phyloP scores from a whole-genome alignment of 345 rosid species.

The Rubroshorea leprosula region DNA sequence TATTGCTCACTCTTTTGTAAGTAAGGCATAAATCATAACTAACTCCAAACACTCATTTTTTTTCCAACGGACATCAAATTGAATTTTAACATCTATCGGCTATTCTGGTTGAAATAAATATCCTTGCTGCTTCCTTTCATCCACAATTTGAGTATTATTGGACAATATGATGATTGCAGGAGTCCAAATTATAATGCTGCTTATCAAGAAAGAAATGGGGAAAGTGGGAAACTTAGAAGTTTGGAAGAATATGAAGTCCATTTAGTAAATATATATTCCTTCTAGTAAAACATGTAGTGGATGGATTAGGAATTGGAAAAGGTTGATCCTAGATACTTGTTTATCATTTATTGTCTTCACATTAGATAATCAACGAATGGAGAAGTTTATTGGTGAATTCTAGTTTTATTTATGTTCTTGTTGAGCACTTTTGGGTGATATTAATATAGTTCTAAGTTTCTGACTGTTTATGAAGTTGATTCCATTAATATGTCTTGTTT shows the following conservation, averaged over 20 bases:
- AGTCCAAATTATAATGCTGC: not conserved
- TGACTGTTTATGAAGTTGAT: not conserved
- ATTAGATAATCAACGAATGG: not conserved
- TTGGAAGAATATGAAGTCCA: not conserved
- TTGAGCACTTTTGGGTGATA: not conserved
- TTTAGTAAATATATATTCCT: too few species aligned
- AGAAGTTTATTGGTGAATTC: not conserved
- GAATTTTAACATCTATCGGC: not conserved
- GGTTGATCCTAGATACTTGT: not conserved
- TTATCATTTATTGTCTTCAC: not conserved
- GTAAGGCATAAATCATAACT: too few species aligned
- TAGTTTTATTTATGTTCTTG: not conserved
- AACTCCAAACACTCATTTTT: too few species aligned
- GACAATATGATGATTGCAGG: not conserved
- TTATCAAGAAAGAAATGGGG: not conserved
- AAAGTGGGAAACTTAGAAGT: not conserved
- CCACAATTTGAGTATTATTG: not conserved
- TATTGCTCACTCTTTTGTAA: not conserved
- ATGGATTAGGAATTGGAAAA: not conserved
- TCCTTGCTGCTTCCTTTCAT: not conserved
- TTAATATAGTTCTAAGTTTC: not conserved
- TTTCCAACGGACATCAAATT: too few species aligned
- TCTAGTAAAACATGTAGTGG: too few species aligned
- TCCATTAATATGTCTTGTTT: constrained; percentile 8
- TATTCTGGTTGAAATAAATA: too few species aligned